A percentile compares a stretch with the other conserved stretches of the same genome.
Conservation (phyloP, 805 yeast genomes). For the Pichia deserticola region DNA sequence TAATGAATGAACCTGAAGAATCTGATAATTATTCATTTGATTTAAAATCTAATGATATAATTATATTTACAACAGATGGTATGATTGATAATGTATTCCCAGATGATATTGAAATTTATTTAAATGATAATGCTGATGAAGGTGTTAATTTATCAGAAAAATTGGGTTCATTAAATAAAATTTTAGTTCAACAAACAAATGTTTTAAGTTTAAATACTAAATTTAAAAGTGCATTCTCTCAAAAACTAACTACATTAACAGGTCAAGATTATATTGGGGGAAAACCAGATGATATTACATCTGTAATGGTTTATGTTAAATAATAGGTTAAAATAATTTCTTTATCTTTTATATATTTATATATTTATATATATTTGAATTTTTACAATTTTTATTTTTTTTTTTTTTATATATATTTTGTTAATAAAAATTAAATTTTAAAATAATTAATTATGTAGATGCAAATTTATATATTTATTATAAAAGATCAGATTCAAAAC, state of each 20-base stretch:
- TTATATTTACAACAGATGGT: slow-evolving; percentile 90
- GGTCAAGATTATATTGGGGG: slow-evolving; percentile 80
- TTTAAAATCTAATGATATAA: slow-evolving; percentile 62
- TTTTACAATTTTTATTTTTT: not conserved
- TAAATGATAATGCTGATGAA: slow-evolving; percentile 43
- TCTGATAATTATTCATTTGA: slow-evolving; percentile 65
- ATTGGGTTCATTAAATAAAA: slow-evolving; percentile 33
- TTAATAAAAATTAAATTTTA: too few species aligned
- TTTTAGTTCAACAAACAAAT: slow-evolving; percentile 63
- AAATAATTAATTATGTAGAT: too few species aligned
- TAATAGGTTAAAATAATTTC: slow-evolving; percentile 3
- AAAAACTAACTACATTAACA: slow-evolving; percentile 57
- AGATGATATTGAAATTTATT: slow-evolving; percentile 61
- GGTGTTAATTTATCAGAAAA: slow-evolving; percentile 9
- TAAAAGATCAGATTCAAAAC: slow-evolving; percentile 23
- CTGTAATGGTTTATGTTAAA: slow-evolving; percentile 61
- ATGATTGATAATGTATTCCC: slow-evolving; percentile 77
- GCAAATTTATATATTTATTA: not conserved
- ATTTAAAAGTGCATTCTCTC: slow-evolving; percentile 82
- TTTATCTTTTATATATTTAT: not conserved
- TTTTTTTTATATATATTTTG: not conserved
- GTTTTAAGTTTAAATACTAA: slow-evolving; percentile 62
- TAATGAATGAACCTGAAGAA: slow-evolving; percentile 60
- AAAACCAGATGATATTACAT: slow-evolving; percentile 90
- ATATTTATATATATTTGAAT: not conserved